Base-by-base conservation (phyloP, 208 protist species). In the Trypanosoma boissoni region DNA sequence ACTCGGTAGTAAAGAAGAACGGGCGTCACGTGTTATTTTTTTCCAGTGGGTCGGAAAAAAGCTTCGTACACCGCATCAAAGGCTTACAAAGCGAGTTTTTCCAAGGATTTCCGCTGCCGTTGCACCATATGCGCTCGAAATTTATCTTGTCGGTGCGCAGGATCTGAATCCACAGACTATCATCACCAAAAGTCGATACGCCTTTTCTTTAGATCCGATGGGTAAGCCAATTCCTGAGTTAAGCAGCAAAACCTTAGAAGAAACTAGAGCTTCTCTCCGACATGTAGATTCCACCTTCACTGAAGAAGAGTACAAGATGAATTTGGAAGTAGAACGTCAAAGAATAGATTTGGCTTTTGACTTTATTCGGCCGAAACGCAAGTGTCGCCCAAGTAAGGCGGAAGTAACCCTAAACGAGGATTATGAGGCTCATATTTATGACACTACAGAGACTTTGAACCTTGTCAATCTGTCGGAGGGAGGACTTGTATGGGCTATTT, bases 21-120 rank as follows among this genome's bases (percentile, higher is more conserved):
- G 74, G 0, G 48, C 80, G 57, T 70, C 74, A 10, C 77, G 80
- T 1, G 58, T 90, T 14, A 80, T 94, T 21, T 88, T 87, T 60
- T 86, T 94, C 68, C 84, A 91, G 66, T 94, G 82, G 78, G 90
- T 90, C 52, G 88, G 88, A 26, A 84, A 63, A 53, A 76, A 82
- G 28, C 64, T 88, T 14, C 72, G 71, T 37, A 48, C 76, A 5
- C 74, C 91, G 23, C 65, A 76, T 7, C 24, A 61, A n/a, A 77
- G 72, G 8, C 42, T 29, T 6, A 54, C 55, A 0, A 64, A 42
- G 3, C 27, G 16, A 9, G 55, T 90, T 8, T 88, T 86, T 64
- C 78, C 82, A 1, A 68, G 65, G 0, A 88, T 93, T 79, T 65
- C 76, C 3, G 76, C 81, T 57, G 54, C 70, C 27, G 65, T 93